Evolutionary conservation across 441 rosid species (phyloP).

Genomic region (Mallotus repandus): DNA sequence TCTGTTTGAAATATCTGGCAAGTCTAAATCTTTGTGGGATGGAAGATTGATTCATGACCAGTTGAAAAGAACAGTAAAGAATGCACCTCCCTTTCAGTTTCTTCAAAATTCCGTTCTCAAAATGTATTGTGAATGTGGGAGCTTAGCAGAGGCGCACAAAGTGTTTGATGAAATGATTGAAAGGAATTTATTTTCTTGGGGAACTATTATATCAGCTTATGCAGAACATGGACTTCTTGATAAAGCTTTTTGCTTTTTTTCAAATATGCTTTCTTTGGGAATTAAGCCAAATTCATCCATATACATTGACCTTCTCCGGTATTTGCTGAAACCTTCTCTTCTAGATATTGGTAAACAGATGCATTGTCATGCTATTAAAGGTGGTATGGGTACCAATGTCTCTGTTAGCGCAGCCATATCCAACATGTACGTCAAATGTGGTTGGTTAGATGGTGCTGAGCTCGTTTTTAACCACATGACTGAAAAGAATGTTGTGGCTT

Average conservation of each 20-base stretch:
- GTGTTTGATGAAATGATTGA: constrained; percentile 64
- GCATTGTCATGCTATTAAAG: constrained; percentile 54
- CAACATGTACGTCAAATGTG: constrained; percentile 52
- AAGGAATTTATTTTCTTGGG: constrained; percentile 42
- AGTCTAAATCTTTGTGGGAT: constrained; percentile 38
- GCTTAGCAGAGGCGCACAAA: constrained; percentile 51
- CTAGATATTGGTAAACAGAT: constrained; percentile 50
- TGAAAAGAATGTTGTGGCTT: constrained; percentile 45
- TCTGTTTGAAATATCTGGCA: constrained; percentile 51
- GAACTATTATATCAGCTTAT: constrained; percentile 54
- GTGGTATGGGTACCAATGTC: constrained; percentile 51
- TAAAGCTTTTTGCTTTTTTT: constrained; percentile 43
- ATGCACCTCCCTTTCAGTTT: constrained; percentile 31
- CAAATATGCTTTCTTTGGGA: constrained; percentile 39
- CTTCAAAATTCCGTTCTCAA: constrained; percentile 43
- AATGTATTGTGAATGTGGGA: constrained; percentile 58
- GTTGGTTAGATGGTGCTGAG: constrained; percentile 43
- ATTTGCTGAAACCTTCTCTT: constrained; percentile 35
- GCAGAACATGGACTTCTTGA: constrained; percentile 32
- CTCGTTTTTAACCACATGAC: constrained; percentile 50
- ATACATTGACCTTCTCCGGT: constrained; percentile 43
- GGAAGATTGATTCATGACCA: constrained; percentile 50
- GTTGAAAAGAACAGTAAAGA: constrained; percentile 30
- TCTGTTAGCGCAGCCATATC: constrained; percentile 56
- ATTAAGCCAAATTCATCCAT: constrained; percentile 36